phyloP scores from a whole-genome alignment of 345 rosid genomes.

The Rubroshorea leprosula region DNA sequence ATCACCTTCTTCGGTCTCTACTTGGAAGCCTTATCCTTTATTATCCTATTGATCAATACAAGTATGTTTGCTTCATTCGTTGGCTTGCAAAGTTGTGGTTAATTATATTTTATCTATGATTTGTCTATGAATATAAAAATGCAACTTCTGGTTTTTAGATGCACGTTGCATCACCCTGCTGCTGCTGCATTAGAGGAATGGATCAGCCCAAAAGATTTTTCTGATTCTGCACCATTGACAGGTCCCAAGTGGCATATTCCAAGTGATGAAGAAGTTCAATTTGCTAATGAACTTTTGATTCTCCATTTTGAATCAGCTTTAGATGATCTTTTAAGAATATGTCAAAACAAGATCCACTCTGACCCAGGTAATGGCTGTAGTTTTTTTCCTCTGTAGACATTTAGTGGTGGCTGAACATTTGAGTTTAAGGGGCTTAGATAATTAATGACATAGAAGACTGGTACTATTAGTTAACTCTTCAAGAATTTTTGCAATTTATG shows the following conservation, averaged over 20 bases:
- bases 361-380: conserved; percentile 57
- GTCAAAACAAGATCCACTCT: conserved; percentile 68
- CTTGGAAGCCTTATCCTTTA: conserved; percentile 85
- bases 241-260: conserved; percentile 92
- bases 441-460: not conserved
- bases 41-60: conserved; percentile 87
- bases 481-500: not conserved
- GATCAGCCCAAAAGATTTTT: conserved; percentile 83
- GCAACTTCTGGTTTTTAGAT: conserved; percentile 44
- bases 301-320: conserved; percentile 86
- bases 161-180: conserved; percentile 67
- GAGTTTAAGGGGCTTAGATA: conserved; percentile 6
- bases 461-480: not conserved
- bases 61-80: conserved; percentile 37
- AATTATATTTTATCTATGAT: not conserved
- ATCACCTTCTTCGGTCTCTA: conserved; percentile 86
- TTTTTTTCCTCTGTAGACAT: conserved; percentile 4
- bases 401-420: not conserved
- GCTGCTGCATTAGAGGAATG: conserved; percentile 80
- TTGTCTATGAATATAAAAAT: conserved; percentile 10
- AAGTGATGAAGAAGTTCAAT: conserved; percentile 72
- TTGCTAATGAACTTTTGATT: conserved; percentile 88
- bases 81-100: conserved; percentile 3
- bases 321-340: conserved; percentile 78
- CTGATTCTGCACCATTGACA: conserved; percentile 36